Evolutionary conservation across 164 flowering plant genomes (phyloP).

Genomic region (Akebia trifoliata): DNA sequence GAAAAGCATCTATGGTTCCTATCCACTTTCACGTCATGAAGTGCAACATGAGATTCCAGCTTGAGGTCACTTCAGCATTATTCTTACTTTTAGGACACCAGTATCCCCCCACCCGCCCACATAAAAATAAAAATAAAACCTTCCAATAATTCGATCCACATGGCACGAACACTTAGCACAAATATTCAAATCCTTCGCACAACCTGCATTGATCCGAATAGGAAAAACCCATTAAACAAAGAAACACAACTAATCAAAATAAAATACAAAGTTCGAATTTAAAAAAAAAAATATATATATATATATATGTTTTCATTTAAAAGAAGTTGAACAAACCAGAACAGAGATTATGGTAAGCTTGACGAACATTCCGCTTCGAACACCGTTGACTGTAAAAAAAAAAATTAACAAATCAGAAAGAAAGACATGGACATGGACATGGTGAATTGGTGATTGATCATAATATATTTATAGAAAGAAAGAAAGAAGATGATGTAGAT

Average conservation of each 20-base stretch:
- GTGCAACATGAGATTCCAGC: no score
- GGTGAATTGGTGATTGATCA: no score
- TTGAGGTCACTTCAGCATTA: no score
- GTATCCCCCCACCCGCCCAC: no score
- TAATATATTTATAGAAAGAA: neutral
- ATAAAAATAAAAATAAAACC: conserved; percentile 31
- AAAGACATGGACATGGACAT: neutral
- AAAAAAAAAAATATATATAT: neutral
- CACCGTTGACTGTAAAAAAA: conserved; percentile 63
- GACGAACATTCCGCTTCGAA: conserved; percentile 75
- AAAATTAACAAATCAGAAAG: neutral
- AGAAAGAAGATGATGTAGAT: neutral
- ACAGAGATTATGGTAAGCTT: conserved; percentile 86
- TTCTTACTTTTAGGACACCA: no score
- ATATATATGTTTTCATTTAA: neutral
- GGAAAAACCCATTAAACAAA: neutral
- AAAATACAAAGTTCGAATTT: neutral
- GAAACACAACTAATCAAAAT: neutral
- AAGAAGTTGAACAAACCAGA: conserved; percentile 37
- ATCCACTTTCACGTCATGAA: no score
- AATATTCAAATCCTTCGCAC: conserved; percentile 81
- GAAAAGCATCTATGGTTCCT: no score
- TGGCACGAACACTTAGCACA: conserved; percentile 88
- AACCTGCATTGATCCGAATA: conserved; percentile 37
- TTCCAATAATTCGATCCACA: conserved; percentile 65